Percentiles rank a stretch among this genome's conserved stretches.
Evolutionary conservation across 2,329 filamentous ascomycete species (phyloP).

Genomic region (Botrytis porri): DNA sequence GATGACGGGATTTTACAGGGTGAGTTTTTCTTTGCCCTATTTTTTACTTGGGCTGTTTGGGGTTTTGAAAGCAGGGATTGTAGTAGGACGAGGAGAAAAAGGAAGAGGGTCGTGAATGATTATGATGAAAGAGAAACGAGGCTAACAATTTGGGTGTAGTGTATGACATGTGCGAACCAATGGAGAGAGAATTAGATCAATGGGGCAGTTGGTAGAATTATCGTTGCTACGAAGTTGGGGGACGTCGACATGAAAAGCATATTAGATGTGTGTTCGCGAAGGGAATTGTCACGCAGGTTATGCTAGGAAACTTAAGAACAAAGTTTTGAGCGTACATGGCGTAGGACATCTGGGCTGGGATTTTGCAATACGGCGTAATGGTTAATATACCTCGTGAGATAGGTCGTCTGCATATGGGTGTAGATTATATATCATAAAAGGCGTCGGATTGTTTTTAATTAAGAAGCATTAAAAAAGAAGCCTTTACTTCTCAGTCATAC

Average conservation of each 20-base stretch:
- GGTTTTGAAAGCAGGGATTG: background rate
- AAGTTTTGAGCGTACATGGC: background rate
- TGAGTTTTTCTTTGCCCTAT: constrained; percentile 39
- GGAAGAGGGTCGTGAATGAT: background rate
- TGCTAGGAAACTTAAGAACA: background rate
- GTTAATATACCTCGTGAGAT: constrained; percentile 8
- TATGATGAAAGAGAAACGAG: constrained; percentile 2
- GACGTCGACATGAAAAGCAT: background rate
- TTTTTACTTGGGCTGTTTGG: background rate
- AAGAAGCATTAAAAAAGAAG: background rate
- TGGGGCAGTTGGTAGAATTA: background rate
- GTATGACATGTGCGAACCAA: constrained; percentile 62
- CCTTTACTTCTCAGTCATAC: background rate
- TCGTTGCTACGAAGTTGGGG: background rate
- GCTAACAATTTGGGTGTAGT: constrained; percentile 42
- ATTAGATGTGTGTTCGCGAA: too few relatives aligned
- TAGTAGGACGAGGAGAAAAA: background rate
- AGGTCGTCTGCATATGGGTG: constrained; percentile 15
- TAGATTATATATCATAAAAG: constrained; percentile 3
- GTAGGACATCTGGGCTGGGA: background rate
- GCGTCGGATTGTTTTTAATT: background rate
- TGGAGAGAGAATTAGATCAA: constrained; percentile 61
- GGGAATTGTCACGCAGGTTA: background rate
- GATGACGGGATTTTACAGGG: constrained; percentile 95
- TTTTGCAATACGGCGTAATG: background rate